Evolutionary conservation across 2,329 filamentous ascomycete species (phyloP).

Genomic region (Aspergillus terreus): DNA sequence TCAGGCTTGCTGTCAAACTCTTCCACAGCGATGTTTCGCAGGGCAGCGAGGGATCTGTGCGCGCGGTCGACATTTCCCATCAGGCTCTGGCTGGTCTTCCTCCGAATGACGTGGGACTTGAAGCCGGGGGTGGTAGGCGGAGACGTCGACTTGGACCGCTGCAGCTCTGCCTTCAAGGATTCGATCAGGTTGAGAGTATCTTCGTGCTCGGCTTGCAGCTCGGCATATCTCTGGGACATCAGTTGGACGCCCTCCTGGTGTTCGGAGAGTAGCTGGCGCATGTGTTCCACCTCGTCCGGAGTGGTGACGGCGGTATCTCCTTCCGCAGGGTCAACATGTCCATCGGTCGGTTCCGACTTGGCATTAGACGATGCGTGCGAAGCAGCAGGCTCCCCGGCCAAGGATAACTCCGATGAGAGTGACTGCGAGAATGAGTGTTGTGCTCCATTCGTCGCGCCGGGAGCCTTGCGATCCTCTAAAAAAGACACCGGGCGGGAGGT

Average conservation of each 20-base stretch:
- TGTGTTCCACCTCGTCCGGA: constrained; percentile 64
- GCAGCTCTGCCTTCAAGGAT: constrained; percentile 81
- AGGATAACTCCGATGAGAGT: constrained; percentile 90
- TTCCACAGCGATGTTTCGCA: constrained; percentile 83
- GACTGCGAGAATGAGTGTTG: constrained; percentile 79
- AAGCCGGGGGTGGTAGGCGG: constrained; percentile 44
- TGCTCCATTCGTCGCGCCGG: constrained; percentile 65
- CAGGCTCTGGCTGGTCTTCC: constrained; percentile 88
- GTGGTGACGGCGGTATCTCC: constrained; percentile 44
- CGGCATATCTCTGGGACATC: constrained; percentile 73
- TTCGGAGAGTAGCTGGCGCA: constrained; percentile 68
- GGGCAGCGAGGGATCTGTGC: constrained; percentile 82
- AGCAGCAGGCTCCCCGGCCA: constrained; percentile 70
- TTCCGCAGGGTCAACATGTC: constrained; percentile 19
- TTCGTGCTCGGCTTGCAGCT: constrained; percentile 77
- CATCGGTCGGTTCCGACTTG: constrained; percentile 41
- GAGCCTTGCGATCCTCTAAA: constrained; percentile 72
- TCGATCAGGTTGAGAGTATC: constrained; percentile 82
- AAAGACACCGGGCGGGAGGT: constrained; percentile 69
- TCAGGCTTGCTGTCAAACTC: constrained; percentile 80
- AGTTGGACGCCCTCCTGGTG: constrained; percentile 72
- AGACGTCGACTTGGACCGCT: constrained; percentile 68
- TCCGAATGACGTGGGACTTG: constrained; percentile 70
- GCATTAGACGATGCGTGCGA: constrained; percentile 62
- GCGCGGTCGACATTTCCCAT: constrained; percentile 79